Evolutionary conservation across 2,329 filamentous ascomycete species (phyloP), one percentile per base, ranked within the genome.

Genomic region (Xylaria sp.): DNA sequence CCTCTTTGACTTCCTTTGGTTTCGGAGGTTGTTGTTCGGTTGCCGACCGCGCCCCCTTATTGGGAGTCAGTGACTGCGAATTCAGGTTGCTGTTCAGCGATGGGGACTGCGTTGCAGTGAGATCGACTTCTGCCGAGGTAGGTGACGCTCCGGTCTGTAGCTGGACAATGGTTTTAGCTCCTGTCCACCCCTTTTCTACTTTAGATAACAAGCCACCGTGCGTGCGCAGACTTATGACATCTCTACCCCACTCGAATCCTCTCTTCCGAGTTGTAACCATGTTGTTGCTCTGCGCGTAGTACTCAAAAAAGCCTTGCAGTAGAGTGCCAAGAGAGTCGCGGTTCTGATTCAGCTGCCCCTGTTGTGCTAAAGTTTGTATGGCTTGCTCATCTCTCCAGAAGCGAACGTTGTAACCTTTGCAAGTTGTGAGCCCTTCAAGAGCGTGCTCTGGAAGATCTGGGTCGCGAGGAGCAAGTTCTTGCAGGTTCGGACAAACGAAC

Each of bases 291-390:
- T 91, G 88, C 2, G 92, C 91, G 76, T 91, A 97, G 80, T 97
- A 97, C 74, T 93, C 91, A 77, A 97, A 97, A 82, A 98, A 97
- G 0, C 93, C 93, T 62, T 91, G 87, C 0, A 98, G 84, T 0
- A 98, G 84, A 5, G 86, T 83, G 1, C 93, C 93, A 2, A 95
- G 76, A 0, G 90, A 86, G 66, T 96, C 90, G 1, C 79, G 81
- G 76, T 97, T 97, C 50, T 85, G 82, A 37, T 89, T 93, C 41
- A 95, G 82, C 59, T 86, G 83, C 20, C 89, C 86, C 44, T 83
- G 80, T 1, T 80, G 78, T 6, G 92, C 89, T 0, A 92, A 85
- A 5, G 83, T 81, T 50, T 84, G 80, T 59, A 97, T 94, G 71
- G 91, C 89, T 5, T 85, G 81, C 77, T 94, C 92, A 73, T 94